These are phyloP conservation scores for Globisporangium cylindrosporum DNA, from an alignment of 352 stramenopile species.

Conservation along the genomic window DNA sequence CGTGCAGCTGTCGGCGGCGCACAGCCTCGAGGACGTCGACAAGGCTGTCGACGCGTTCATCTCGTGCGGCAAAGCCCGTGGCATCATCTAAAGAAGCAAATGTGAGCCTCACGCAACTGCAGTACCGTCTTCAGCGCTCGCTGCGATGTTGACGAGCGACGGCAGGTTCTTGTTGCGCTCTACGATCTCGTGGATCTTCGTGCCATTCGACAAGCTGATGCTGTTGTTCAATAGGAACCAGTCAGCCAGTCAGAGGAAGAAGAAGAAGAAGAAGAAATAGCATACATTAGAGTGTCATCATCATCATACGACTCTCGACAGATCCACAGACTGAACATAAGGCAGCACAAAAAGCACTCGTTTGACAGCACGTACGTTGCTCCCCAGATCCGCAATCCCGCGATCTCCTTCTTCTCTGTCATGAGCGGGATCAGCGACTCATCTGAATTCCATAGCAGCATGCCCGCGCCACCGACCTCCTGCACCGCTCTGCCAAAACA, in stretches of 20 bases:
- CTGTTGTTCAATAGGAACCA: constrained; percentile 21
- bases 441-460: constrained; percentile 67
- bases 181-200: constrained; percentile 38
- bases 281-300: neutral
- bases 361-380: constrained; percentile 39
- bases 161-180: constrained; percentile 49
- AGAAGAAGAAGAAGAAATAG: constrained; percentile 12
- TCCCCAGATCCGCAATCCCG: constrained; percentile 53
- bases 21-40: constrained; percentile 91
- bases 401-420: constrained; percentile 52
- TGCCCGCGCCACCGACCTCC: constrained; percentile 46
- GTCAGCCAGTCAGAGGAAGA: constrained; percentile 19
- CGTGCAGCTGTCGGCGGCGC: constrained; percentile 89
- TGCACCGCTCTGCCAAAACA: constrained; percentile 35
- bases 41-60: constrained; percentile 92
- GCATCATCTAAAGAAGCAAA: constrained; percentile 42
- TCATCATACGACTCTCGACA: neutral
- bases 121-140: neutral
- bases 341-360: neutral
- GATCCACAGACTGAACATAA: neutral
- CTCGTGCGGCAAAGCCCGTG: constrained; percentile 80
- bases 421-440: constrained; percentile 62
- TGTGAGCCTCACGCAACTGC: neutral
- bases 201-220: constrained; percentile 45
- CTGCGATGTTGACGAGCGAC: constrained; percentile 45